Conservation (phyloP, 164 flowering plant species). For the Sedum album region DNA sequence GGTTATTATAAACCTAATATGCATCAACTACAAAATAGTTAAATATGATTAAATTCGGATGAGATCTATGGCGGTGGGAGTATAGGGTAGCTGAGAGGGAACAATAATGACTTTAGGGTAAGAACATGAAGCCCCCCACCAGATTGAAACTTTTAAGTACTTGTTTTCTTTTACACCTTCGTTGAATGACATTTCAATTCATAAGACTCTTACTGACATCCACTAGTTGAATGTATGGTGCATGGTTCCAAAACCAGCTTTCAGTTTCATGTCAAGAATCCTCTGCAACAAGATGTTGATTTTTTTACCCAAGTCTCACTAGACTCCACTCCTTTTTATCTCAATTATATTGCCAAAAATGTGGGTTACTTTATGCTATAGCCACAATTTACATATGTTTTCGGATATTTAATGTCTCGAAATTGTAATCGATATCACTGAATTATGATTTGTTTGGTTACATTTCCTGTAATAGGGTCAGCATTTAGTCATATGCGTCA, state of each 20-base stretch:
- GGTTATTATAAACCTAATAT: too few species aligned
- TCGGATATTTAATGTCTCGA: not conserved
- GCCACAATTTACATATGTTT: not conserved
- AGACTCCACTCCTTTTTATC: not conserved
- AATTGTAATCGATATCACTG: not conserved
- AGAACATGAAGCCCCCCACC: constrained; percentile 3
- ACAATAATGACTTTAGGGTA: not conserved
- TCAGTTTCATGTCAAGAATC: not conserved
- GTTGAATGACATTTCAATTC: not conserved
- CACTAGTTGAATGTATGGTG: not conserved
- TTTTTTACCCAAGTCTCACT: not conserved
- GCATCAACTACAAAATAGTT: too few species aligned
- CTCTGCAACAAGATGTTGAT: not conserved
- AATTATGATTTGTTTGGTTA: not conserved
- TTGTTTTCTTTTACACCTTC: not conserved
- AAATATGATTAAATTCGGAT: too few species aligned
- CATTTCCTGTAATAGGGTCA: too few species aligned
- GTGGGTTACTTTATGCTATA: not conserved
- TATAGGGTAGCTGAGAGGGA: not conserved
- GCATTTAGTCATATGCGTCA: too few species aligned
- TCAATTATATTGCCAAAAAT: not conserved
- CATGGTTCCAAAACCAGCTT: not conserved
- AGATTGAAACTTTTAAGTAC: not conserved
- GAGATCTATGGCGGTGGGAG: not conserved
- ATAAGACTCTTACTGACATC: not conserved